Evolutionary conservation across 208 protist genomes (phyloP).

Genomic region (Leishmania major): DNA sequence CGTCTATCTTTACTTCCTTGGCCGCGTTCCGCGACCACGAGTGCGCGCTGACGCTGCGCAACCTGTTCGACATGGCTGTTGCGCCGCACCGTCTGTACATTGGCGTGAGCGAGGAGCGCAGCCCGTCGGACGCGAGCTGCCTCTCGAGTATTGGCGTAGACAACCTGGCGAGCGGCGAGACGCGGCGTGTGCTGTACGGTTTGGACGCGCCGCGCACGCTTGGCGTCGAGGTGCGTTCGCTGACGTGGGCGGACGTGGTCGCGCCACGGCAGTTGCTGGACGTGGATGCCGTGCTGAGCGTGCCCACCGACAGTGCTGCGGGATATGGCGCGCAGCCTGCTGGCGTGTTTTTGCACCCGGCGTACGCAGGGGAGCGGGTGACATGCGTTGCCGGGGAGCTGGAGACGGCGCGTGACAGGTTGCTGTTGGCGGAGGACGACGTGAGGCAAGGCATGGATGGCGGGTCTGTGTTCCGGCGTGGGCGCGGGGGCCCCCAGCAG

Average conservation of each 20-base stretch:
- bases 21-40: constrained; percentile 87
- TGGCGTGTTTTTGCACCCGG: constrained; percentile 30
- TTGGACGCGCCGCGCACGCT: constrained; percentile 10
- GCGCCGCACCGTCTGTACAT: constrained; percentile 70
- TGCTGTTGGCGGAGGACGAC: constrained; percentile 26
- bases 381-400: constrained; percentile 38
- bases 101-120: constrained; percentile 85
- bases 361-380: constrained; percentile 33
- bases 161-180: background rate
- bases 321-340: background rate
- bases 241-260: constrained; percentile 27
- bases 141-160: constrained; percentile 7
- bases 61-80: constrained; percentile 58
- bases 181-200: constrained; percentile 36
- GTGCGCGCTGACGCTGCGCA: constrained; percentile 83
- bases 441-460: constrained; percentile 5
- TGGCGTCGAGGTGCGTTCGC: constrained; percentile 3
- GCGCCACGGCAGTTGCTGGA: background rate
- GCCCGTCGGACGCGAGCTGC: constrained; percentile 37
- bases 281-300: background rate
- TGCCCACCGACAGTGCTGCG: background rate
- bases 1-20: constrained; percentile 91
- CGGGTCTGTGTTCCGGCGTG: constrained; percentile 24
- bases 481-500: constrained; percentile 48
- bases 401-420: constrained; percentile 39